A percentile compares a stretch with the other conserved stretches of the same genome.
Evolutionary conservation across 495 filamentous ascomycete genomes (phyloP).

Genomic region (Podospora fimiseda): DNA sequence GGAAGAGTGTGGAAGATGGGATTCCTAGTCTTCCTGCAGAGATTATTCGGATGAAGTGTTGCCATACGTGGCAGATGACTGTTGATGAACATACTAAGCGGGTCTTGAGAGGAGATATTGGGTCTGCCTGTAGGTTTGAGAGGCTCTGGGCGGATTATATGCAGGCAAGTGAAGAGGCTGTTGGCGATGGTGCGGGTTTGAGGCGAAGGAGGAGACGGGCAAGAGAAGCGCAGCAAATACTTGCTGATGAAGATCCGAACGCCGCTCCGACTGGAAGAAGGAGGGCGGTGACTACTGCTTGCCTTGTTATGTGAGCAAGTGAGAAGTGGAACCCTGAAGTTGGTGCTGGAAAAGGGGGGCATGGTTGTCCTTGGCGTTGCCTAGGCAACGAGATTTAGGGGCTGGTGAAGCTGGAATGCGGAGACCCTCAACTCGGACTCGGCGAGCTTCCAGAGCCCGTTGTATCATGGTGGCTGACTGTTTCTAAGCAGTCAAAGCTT

Average conservation of each 20-base stretch:
- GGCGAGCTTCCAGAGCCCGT: too few species aligned
- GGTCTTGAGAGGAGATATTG: conserved; percentile 67
- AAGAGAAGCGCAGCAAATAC: conserved; percentile 66
- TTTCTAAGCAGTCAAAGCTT: too few species aligned
- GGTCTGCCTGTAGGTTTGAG: conserved; percentile 66
- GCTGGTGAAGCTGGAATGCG: neutral
- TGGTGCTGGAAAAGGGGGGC: neutral
- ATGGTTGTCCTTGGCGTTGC: too few species aligned
- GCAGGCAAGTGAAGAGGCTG: conserved; percentile 83
- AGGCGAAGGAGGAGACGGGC: conserved; percentile 67
- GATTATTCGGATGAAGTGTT: conserved; percentile 83
- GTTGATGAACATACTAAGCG: conserved; percentile 87
- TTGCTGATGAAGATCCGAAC: conserved; percentile 57
- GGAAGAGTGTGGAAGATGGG: conserved; percentile 6
- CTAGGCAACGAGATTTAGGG: neutral
- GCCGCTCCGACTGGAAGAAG: conserved; percentile 40
- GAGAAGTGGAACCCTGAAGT: neutral
- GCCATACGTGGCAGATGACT: conserved; percentile 90
- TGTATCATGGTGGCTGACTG: too few species aligned
- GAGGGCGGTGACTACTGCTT: conserved; percentile 34
- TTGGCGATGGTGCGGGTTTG: conserved; percentile 49
- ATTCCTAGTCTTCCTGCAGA: conserved; percentile 52
- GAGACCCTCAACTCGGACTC: too few species aligned
- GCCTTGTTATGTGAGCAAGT: neutral
- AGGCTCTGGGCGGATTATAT: conserved; percentile 92